Evolutionary conservation across 164 flowering plant genomes (phyloP).

Genomic region (Magnolia sinica): DNA sequence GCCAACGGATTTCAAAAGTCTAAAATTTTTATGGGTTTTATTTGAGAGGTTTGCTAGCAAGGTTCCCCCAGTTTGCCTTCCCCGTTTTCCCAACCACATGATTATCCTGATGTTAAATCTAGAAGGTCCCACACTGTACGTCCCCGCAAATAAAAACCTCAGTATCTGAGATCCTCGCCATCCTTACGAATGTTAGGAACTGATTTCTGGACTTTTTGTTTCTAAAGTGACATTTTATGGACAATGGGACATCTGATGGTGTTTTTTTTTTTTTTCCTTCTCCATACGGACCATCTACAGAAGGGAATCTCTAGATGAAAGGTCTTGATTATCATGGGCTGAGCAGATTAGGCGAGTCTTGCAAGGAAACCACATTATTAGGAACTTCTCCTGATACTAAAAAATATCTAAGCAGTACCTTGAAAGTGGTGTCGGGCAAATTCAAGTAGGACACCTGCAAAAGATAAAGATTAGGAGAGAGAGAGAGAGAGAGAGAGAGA

Average conservation of each 20-base stretch:
- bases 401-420: constrained; percentile 43
- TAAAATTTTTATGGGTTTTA: no score
- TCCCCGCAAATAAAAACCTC: background rate
- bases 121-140: background rate
- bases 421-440: constrained; percentile 92
- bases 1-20: background rate
- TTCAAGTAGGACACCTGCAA: constrained; percentile 78
- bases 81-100: no score
- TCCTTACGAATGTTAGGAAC: background rate
- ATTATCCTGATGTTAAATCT: no score
- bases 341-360: background rate
- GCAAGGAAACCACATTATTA: background rate
- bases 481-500: background rate
- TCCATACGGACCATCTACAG: background rate
- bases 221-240: background rate
- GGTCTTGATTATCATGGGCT: background rate
- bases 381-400: background rate
- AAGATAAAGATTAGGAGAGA: constrained; percentile 24
- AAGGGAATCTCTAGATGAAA: background rate
- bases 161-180: background rate
- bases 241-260: background rate
- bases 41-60: background rate
- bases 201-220: background rate
- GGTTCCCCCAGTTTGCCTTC: no score
- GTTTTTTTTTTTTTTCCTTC: no score